Evolutionary conservation across 345 rosid genomes (phyloP).

Genomic region (Euclidium syriacum): DNA sequence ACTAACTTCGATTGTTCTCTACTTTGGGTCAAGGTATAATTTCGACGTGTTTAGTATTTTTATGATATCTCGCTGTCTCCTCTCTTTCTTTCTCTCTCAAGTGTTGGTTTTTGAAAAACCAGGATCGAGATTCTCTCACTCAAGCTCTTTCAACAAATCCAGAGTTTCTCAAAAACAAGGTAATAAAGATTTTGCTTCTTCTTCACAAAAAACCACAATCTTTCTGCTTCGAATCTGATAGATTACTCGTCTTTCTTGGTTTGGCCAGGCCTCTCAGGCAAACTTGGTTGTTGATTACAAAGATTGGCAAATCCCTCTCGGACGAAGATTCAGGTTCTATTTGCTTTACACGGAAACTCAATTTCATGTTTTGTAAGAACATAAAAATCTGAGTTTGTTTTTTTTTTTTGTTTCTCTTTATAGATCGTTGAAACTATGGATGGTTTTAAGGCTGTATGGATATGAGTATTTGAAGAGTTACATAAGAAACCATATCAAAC

Average conservation of each 20-base stretch:
- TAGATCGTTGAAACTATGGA: slow-evolving; percentile 91
- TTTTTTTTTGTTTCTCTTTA: neutral
- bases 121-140: slow-evolving; percentile 71
- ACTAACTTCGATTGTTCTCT: slow-evolving; percentile 86
- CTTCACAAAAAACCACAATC: neutral
- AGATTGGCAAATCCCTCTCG: slow-evolving; percentile 98
- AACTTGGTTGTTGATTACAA: slow-evolving; percentile 88
- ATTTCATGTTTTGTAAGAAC: neutral
- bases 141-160: slow-evolving; percentile 91
- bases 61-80: neutral
- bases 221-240: neutral
- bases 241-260: neutral
- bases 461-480: slow-evolving; percentile 56
- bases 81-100: neutral
- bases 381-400: neutral
- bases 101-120: slow-evolving; percentile 20
- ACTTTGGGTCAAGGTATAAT: slow-evolving; percentile 86
- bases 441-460: slow-evolving; percentile 85
- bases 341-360: neutral
- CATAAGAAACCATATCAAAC: slow-evolving; percentile 70
- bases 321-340: slow-evolving; percentile 80
- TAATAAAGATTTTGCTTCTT: slow-evolving; percentile 24
- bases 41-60: neutral
- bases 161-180: slow-evolving; percentile 82
- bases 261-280: slow-evolving; percentile 67